These are phyloP conservation scores for Entomortierella parvispora DNA, from an alignment of 192 early-diverging fungal genomes.

Conservation along the genomic window DNA sequence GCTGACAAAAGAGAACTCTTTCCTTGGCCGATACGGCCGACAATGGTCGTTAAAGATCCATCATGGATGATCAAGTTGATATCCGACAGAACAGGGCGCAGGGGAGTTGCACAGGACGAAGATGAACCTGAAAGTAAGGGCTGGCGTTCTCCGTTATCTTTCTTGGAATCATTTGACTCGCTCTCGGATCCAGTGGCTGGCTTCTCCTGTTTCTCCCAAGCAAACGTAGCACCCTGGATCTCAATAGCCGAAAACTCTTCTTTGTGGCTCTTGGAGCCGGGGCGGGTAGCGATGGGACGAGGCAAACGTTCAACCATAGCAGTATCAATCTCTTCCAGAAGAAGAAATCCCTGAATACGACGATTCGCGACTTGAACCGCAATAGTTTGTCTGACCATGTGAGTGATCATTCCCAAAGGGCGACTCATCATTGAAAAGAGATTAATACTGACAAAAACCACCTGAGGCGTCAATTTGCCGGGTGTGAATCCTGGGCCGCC, in stretches of 20 bases:
- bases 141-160: conserved; percentile 1
- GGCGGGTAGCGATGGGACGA: not conserved
- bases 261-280: conserved; percentile 1
- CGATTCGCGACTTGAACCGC: conserved; percentile 82
- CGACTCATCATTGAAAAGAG: conserved; percentile 91
- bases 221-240: conserved; percentile 27
- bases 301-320: not conserved
- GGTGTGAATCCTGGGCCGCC: conserved; percentile 19
- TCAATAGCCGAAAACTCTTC: not conserved
- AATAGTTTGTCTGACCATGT: conserved; percentile 73
- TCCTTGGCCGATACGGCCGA: conserved; percentile 54
- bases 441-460: conserved; percentile 87
- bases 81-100: conserved; percentile 16
- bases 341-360: conserved; percentile 82
- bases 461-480: conserved; percentile 29
- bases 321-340: conserved; percentile 73
- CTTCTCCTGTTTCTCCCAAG: conserved; percentile 18
- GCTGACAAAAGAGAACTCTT: conserved; percentile 60
- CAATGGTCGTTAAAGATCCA: conserved; percentile 35
- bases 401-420: conserved; percentile 82
- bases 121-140: conserved; percentile 4
- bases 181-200: not conserved
- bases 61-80: conserved; percentile 31
- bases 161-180: conserved; percentile 2
- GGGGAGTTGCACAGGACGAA: not conserved